Conservation (phyloP, 73 alveolate genomes). For the Breviolum minutum region DNA sequence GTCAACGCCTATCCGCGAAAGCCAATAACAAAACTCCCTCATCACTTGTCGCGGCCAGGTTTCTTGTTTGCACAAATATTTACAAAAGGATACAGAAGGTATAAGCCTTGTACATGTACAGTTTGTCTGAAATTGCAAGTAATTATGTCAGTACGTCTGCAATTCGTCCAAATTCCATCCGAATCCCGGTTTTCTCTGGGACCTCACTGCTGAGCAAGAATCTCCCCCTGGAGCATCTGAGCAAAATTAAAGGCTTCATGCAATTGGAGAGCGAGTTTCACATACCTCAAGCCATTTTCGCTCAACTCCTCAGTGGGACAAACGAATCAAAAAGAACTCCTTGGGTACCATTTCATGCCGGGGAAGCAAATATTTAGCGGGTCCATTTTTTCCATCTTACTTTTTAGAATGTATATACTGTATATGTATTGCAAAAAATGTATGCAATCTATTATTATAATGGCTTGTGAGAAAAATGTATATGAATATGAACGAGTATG, state of each 20-base stretch:
- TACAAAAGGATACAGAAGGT: too few species aligned
- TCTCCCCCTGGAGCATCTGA: constrained; percentile 73
- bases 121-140: too few species aligned
- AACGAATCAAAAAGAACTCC: too few species aligned
- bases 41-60: too few species aligned
- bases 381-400: not conserved
- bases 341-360: too few species aligned
- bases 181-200: not conserved
- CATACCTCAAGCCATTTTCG: not conserved
- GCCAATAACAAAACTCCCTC: too few species aligned
- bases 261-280: not conserved
- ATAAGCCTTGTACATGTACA: too few species aligned
- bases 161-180: too few species aligned
- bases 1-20: too few species aligned
- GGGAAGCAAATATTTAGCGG: not conserved
- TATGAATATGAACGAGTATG: not conserved
- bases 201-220: not conserved
- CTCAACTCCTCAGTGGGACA: not conserved
- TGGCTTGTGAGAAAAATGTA: not conserved
- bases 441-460: too few species aligned
- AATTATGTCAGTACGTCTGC: too few species aligned
- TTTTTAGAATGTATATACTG: not conserved
- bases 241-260: constrained; percentile 88
- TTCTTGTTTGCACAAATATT: too few species aligned
- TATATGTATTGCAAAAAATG: not conserved